Conservation (phyloP, 441 rosid genomes). For the Kokia cookei region DNA sequence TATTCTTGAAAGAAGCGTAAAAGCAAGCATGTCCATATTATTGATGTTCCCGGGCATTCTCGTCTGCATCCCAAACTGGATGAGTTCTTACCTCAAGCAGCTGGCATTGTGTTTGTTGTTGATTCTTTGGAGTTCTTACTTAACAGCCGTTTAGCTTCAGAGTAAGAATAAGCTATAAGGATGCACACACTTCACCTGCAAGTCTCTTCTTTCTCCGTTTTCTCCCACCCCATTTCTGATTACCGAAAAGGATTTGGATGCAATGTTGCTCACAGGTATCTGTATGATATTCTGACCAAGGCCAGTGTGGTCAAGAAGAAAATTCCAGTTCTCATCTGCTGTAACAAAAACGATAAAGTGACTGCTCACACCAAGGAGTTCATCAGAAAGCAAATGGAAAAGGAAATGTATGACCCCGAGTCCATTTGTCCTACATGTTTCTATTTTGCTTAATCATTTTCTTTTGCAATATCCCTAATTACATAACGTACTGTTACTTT, state of each 20-base stretch:
- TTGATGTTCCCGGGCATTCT: slow-evolving; percentile 93
- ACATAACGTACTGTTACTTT: neutral
- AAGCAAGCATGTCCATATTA: slow-evolving; percentile 65
- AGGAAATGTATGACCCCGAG: slow-evolving; percentile 68
- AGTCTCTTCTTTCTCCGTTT: neutral
- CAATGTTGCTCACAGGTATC: slow-evolving; percentile 47
- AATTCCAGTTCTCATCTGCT: slow-evolving; percentile 69
- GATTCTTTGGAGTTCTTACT: slow-evolving; percentile 86
- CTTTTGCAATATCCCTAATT: neutral
- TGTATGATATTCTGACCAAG: slow-evolving; percentile 81
- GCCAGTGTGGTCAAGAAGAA: slow-evolving; percentile 68
- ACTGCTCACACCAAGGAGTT: slow-evolving; percentile 91
- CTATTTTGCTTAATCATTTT: neutral
- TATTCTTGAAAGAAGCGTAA: slow-evolving; percentile 51
- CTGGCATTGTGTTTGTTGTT: slow-evolving; percentile 77
- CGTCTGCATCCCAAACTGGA: slow-evolving; percentile 78
- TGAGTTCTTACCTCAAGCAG: slow-evolving; percentile 75
- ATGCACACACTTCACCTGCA: neutral
- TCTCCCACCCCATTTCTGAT: neutral
- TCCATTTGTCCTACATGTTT: neutral
- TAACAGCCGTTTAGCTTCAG: slow-evolving; percentile 60
- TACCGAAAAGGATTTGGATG: neutral
- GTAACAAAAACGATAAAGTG: slow-evolving; percentile 90
- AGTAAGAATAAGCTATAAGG: slow-evolving; percentile 35
- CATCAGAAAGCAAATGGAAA: slow-evolving; percentile 86